Evolutionary conservation across 208 protist genomes (phyloP).

Genomic region (Herpetomonas tarakana): DNA sequence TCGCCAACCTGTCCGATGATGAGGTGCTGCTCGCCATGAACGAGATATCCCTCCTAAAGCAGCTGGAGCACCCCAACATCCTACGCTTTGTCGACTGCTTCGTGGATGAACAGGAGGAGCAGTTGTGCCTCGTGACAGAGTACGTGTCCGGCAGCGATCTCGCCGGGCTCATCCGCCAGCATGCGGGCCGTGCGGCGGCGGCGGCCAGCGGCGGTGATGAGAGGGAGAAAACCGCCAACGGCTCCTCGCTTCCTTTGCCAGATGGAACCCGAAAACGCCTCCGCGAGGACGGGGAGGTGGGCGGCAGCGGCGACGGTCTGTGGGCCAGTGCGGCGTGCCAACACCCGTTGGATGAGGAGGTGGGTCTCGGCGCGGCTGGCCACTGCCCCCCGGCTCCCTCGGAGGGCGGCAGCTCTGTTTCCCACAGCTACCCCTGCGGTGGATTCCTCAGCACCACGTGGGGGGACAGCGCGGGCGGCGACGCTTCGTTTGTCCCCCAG

Average conservation of each 20-base stretch:
- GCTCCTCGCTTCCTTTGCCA: not conserved
- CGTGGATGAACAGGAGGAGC: slow-evolving; percentile 46
- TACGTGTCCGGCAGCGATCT: slow-evolving; percentile 86
- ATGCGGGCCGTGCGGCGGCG: slow-evolving; percentile 7
- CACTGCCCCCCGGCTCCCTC: too few species aligned
- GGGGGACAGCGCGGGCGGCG: not conserved
- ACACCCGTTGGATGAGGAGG: not conserved
- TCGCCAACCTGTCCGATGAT: slow-evolving; percentile 44
- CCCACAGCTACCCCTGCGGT: too few species aligned
- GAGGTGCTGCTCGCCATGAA: slow-evolving; percentile 72
- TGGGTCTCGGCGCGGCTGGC: too few species aligned
- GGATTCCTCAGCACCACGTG: too few species aligned
- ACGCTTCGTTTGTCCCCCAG: slow-evolving; percentile 4
- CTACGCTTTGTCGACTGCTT: slow-evolving; percentile 85
- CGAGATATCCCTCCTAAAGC: slow-evolving; percentile 72
- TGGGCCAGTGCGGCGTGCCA: too few species aligned
- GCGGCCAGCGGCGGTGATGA: not conserved
- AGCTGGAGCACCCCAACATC: slow-evolving; percentile 78
- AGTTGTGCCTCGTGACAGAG: slow-evolving; percentile 83
- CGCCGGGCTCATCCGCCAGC: slow-evolving; percentile 19
- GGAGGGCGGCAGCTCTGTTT: too few species aligned
- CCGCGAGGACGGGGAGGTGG: too few species aligned
- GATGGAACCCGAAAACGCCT: too few species aligned
- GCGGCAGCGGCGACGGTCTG: too few species aligned
- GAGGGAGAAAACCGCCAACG: too few species aligned